Conservation (phyloP, 139 green algal genomes). For the Monoraphidium neglectum region DNA sequence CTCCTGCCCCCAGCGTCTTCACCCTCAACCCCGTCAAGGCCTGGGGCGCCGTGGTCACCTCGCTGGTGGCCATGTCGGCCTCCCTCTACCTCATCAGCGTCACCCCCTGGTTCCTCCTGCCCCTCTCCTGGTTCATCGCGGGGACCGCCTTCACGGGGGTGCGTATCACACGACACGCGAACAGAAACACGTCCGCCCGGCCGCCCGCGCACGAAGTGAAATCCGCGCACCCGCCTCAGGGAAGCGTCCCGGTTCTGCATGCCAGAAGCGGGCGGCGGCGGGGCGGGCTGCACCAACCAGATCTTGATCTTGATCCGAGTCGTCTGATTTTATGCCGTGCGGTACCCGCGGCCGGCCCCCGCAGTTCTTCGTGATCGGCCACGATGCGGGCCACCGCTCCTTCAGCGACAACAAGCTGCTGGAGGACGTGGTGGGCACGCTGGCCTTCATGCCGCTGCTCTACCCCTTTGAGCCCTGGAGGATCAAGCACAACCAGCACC, state of each 20-base stretch:
- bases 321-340: no score
- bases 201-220: no score
- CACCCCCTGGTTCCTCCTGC: constrained; percentile 91
- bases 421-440: constrained; percentile 96
- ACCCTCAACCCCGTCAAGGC: constrained; percentile 79
- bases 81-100: constrained; percentile 82
- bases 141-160: constrained; percentile 94
- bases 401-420: constrained; percentile 96
- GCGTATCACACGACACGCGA: no score
- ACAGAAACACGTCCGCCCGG: no score
- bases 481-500: constrained; percentile 99
- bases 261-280: no score
- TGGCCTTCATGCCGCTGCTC: constrained; percentile 93
- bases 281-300: no score
- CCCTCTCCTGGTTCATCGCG: constrained; percentile 87
- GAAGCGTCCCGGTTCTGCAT: no score
- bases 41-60: constrained; percentile 70
- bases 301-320: no score
- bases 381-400: constrained; percentile 93
- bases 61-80: constrained; percentile 60
- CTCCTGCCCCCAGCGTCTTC: constrained; percentile 71
- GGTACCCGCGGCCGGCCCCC: no score
- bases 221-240: no score
- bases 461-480: constrained; percentile 98
- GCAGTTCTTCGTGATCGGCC: constrained; percentile 94